A percentile compares a stretch with the other conserved stretches of the same genome.
phyloP scores from a whole-genome alignment of 306 rosid genomes.

The Cicer judaicum region DNA sequence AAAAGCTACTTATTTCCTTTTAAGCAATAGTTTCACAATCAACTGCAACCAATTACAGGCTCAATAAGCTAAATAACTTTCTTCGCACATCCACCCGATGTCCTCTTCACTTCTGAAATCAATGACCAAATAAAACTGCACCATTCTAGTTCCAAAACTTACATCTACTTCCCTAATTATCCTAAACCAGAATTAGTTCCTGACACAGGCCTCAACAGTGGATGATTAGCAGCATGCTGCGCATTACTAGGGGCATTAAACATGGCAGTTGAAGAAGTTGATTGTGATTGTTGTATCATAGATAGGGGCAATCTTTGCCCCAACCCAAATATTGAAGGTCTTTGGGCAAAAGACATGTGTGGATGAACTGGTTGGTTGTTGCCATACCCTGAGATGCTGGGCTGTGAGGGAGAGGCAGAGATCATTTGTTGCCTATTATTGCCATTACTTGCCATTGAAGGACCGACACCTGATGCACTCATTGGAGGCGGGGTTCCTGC shows the following conservation, averaged over 20 bases:
- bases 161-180: conserved; percentile 57
- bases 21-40: conserved; percentile 54
- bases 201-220: conserved; percentile 84
- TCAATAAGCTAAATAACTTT: conserved; percentile 52
- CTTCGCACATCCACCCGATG: conserved; percentile 49
- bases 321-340: conserved; percentile 82
- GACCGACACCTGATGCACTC: conserved; percentile 64
- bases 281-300: conserved; percentile 74
- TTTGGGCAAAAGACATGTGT: conserved; percentile 77
- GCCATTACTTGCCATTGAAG: conserved; percentile 71
- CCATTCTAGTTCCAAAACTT: conserved; percentile 44
- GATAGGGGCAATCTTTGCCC: conserved; percentile 89
- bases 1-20: conserved; percentile 51
- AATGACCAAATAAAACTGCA: conserved; percentile 54
- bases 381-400: conserved; percentile 74
- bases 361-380: conserved; percentile 82
- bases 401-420: conserved; percentile 83
- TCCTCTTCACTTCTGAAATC: conserved; percentile 60
- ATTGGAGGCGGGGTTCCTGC: conserved; percentile 59
- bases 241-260: conserved; percentile 69
- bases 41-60: conserved; percentile 63
- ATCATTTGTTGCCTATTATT: conserved; percentile 78
- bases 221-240: conserved; percentile 71
- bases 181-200: conserved; percentile 94
- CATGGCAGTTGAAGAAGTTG: conserved; percentile 70